phyloP scores from a whole-genome alignment of 768 basidiomycete species.

The Daedaleopsis sinensis region DNA sequence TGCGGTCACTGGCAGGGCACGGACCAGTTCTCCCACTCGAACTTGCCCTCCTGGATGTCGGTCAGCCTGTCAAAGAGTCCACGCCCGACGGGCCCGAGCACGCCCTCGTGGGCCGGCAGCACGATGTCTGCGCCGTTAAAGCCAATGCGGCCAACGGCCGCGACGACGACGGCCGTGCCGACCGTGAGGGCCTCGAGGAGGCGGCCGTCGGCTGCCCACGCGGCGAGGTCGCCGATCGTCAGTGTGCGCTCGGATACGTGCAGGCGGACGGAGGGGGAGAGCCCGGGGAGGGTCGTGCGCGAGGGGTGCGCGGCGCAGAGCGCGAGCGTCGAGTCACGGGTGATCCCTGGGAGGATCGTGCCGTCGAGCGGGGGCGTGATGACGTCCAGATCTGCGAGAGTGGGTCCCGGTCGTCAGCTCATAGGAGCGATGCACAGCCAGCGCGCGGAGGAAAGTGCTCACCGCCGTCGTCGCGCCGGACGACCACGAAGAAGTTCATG shows the following conservation, averaged over 20 bases:
- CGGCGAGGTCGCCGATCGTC: constrained; percentile 46
- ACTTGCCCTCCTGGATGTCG: constrained; percentile 73
- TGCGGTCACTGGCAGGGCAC: constrained; percentile 37
- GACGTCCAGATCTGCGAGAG: constrained; percentile 65
- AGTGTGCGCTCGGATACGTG: constrained; percentile 47
- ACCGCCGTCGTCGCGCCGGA: constrained; percentile 48
- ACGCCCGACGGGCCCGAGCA: constrained; percentile 60
- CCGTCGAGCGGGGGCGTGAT: constrained; percentile 90
- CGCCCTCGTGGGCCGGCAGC: constrained; percentile 59
- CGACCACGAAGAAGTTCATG: constrained; percentile 60
- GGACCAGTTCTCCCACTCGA: constrained; percentile 67
- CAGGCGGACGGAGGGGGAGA: constrained; percentile 46
- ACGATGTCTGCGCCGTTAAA: constrained; percentile 64
- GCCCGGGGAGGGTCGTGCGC: constrained; percentile 39
- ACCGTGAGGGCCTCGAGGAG: constrained; percentile 85
- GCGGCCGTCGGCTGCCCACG: constrained; percentile 53
- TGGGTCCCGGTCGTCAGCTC: no score
- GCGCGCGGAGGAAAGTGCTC: background rate
- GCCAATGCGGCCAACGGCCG: constrained; percentile 72
- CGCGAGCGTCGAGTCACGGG: constrained; percentile 79
- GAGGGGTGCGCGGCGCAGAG: constrained; percentile 64
- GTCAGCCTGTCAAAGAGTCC: constrained; percentile 74
- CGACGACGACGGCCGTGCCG: constrained; percentile 83
- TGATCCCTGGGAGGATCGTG: constrained; percentile 91
- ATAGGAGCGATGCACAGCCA: background rate